Percentiles rank a stretch among this genome's conserved stretches.
These are phyloP conservation scores for Mycena rebaudengoi DNA, from an alignment of 768 basidiomycete genomes.

Conservation along the genomic window DNA sequence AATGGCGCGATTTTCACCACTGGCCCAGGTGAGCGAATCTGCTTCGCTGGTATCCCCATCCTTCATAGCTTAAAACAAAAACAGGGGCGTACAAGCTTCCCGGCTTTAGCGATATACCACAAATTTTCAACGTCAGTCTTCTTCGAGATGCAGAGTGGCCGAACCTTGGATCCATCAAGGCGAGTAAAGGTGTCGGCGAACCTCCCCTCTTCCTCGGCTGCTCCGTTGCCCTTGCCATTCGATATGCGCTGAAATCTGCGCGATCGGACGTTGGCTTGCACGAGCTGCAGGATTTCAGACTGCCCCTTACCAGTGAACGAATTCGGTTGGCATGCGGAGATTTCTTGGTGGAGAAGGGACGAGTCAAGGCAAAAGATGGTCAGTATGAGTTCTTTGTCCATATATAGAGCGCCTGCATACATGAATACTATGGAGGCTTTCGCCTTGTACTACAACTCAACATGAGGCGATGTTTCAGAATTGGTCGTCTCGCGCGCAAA, in stretches of 20 bases:
- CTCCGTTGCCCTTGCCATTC: constrained; percentile 29
- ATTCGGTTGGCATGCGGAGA: constrained; percentile 26
- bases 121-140: constrained; percentile 27
- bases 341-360: constrained; percentile 22
- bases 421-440: too few relatives aligned
- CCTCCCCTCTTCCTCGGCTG: constrained; percentile 29
- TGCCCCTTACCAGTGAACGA: constrained; percentile 27
- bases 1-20: constrained; percentile 29
- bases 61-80: neutral
- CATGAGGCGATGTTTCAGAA: too few relatives aligned
- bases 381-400: constrained; percentile 27
- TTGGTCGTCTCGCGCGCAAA: too few relatives aligned
- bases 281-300: constrained; percentile 27
- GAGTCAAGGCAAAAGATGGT: constrained; percentile 19
- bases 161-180: constrained; percentile 29
- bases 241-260: constrained; percentile 26
- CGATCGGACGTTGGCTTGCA: constrained; percentile 17
- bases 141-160: constrained; percentile 31
- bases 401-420: neutral
- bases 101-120: constrained; percentile 29
- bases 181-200: constrained; percentile 27
- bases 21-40: constrained; percentile 18
- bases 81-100: constrained; percentile 29
- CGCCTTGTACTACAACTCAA: too few relatives aligned
- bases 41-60: neutral